Base-by-base conservation (phyloP, 2,329 filamentous ascomycete species). In the Ophioceras dolichostomum region DNA sequence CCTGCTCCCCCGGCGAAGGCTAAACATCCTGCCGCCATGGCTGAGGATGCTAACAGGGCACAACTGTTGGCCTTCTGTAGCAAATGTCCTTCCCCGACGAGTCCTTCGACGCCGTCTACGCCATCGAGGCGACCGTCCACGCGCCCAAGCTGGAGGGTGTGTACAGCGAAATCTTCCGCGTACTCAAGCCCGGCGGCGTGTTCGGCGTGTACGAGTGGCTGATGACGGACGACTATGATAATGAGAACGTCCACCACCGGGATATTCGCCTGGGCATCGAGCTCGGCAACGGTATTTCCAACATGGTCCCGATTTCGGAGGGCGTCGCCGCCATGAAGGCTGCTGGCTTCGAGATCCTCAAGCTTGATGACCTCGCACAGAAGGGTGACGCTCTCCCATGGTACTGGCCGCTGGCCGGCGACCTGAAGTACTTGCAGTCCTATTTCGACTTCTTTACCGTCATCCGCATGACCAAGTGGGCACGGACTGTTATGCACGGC, bases 161-260 rank as follows among this genome's bases (percentile, higher is more conserved):
- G 47, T 98, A 98, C 68, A 80, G 76, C 56, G 82, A 96, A 61
- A 96, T 96, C 53, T 88, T 81, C 74, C 83, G 85, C 34, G 88
- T 95, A 17, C 71, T 98, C 45, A 98, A 96, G 73, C 91, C 91
- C 16, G 91, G 91, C 42, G 89, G 91, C 58, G 70, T 86, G 36
- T 98, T 96, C 51, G 91, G 89, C 55, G 89, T 96, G 37, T 98
- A 96, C 64, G 91, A 98, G 63, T 96, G 91, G 91, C 70, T 96
- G 54, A 96, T 98, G 91, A 96, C 88, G 6, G 88, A 95, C 45
- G 67, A 79, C 18, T 98, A 95, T 62, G 83, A 96, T 65, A 89
- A 94, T 57, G 70, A 82, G 42, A 87, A 95, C 69, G 60, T 84
- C 1, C 70, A 78, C 52, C 91, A 96, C 67, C 83, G 87, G 47